A percentile compares a stretch with the other conserved stretches of the same genome.
These are phyloP conservation scores for Vigna radiata DNA, from an alignment of 306 rosid genomes.

Conservation along the genomic window DNA sequence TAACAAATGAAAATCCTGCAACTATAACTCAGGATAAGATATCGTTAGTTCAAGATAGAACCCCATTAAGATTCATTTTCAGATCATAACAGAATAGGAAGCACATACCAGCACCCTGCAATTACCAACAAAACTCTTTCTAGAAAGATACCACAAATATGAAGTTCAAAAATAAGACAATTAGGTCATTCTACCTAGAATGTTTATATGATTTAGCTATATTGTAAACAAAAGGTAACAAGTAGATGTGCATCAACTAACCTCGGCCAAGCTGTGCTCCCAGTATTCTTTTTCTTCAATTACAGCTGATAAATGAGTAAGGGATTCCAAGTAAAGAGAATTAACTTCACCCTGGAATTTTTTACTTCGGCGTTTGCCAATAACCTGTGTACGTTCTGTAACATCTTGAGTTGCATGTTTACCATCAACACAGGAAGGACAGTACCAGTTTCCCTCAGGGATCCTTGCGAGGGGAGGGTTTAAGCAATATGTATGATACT, in stretches of 20 bases:
- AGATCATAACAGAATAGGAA: conserved; percentile 17
- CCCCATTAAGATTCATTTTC: conserved; percentile 20
- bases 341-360: conserved; percentile 75
- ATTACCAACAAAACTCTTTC: conserved; percentile 3
- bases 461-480: conserved; percentile 99
- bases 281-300: conserved; percentile 97
- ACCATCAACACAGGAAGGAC: conserved; percentile 89
- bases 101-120: conserved; percentile 15
- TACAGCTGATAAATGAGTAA: conserved; percentile 64
- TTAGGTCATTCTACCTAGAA: conserved; percentile 7
- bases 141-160: conserved; percentile 25
- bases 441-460: conserved; percentile 99
- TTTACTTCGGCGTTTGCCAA: conserved; percentile 60
- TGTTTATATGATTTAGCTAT: conserved; percentile 13
- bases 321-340: conserved; percentile 72
- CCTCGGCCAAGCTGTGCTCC: conserved; percentile 81
- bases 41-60: conserved; percentile 19
- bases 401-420: conserved; percentile 64
- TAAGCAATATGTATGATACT: conserved; percentile 98
- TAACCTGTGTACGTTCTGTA: conserved; percentile 47
- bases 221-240: conserved; percentile 37
- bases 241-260: conserved; percentile 50
- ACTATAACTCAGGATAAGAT: conserved; percentile 14
- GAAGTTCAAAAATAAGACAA: conserved; percentile 9
- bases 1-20: conserved; percentile 30